A percentile compares a stretch with the other conserved stretches of the same genome.
phyloP scores from a whole-genome alignment of 805 yeast species.

The Ogataea pini region DNA sequence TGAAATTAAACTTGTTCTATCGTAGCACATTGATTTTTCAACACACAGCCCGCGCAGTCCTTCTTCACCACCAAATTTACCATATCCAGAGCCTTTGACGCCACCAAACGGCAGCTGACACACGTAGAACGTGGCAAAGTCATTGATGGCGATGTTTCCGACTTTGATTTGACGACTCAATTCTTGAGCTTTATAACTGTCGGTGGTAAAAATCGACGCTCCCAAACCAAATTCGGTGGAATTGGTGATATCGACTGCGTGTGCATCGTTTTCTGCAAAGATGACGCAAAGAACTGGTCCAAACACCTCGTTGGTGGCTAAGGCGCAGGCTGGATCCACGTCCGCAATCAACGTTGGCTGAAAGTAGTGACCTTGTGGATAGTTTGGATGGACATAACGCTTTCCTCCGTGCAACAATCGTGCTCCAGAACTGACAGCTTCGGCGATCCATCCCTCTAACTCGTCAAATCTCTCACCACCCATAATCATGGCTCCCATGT shows the following conservation, averaged over 20 bases:
- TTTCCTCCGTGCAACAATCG: conserved; percentile 77
- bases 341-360: conserved; percentile 85
- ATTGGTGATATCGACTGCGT: conserved; percentile 79
- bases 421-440: conserved; percentile 84
- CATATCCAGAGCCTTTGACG: conserved; percentile 87
- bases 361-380: conserved; percentile 94
- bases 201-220: conserved; percentile 80
- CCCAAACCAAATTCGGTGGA: conserved; percentile 89
- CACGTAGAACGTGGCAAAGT: conserved; percentile 93
- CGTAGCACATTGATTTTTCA: conserved; percentile 85
- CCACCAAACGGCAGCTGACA: conserved; percentile 99
- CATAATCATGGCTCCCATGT: conserved; percentile 94
- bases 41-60: conserved; percentile 89
- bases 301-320: conserved; percentile 90
- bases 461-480: conserved; percentile 65
- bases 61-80: conserved; percentile 97
- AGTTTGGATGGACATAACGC: conserved; percentile 80
- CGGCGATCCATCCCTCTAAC: conserved; percentile 65
- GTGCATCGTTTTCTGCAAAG: conserved; percentile 63
- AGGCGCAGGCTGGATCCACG: conserved; percentile 72
- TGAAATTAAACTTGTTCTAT: conserved; percentile 73
- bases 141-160: conserved; percentile 96
- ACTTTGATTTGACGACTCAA: conserved; percentile 67
- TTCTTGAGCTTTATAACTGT: conserved; percentile 54
- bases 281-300: conserved; percentile 88